Evolutionary conservation across 2,329 filamentous ascomycete species (phyloP).

Genomic region (Botryotinia convoluta): DNA sequence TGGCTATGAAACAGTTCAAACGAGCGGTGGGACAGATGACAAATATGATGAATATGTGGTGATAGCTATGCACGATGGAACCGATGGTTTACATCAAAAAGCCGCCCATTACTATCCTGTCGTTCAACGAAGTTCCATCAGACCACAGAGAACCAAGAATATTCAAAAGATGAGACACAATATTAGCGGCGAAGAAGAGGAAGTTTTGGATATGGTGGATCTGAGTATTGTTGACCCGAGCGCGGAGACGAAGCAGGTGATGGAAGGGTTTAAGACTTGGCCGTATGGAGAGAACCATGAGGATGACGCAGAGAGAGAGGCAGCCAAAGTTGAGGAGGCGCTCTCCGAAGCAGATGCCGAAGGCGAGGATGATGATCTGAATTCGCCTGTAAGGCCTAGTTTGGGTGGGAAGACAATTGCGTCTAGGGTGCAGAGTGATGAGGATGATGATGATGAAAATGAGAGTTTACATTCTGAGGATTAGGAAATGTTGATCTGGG

Average conservation of each 20-base stretch:
- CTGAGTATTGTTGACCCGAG: constrained; percentile 12
- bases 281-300: constrained; percentile 12
- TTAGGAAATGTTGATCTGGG: background rate
- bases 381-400: constrained; percentile 5
- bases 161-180: constrained; percentile 47
- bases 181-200: constrained; percentile 9
- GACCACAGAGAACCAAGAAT: constrained; percentile 62
- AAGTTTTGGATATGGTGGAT: constrained; percentile 20
- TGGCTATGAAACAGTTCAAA: constrained; percentile 61
- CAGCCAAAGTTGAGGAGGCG: background rate
- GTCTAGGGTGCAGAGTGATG: constrained; percentile 16
- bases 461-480: constrained; percentile 16
- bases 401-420: constrained; percentile 7
- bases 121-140: constrained; percentile 61
- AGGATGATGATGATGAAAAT: constrained; percentile 6
- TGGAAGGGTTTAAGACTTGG: background rate
- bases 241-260: constrained; percentile 14
- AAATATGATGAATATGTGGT: constrained; percentile 66
- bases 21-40: constrained; percentile 51
- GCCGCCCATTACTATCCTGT: constrained; percentile 68
- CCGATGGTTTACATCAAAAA: constrained; percentile 49
- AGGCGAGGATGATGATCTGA: constrained; percentile 12
- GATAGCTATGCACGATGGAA: constrained; percentile 56
- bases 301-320: constrained; percentile 7
- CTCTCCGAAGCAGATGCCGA: constrained; percentile 14